Percentiles rank a stretch among this genome's conserved stretches.
phyloP scores from a whole-genome alignment of 768 basidiomycete genomes.

The Pisolithus tinctorius region DNA sequence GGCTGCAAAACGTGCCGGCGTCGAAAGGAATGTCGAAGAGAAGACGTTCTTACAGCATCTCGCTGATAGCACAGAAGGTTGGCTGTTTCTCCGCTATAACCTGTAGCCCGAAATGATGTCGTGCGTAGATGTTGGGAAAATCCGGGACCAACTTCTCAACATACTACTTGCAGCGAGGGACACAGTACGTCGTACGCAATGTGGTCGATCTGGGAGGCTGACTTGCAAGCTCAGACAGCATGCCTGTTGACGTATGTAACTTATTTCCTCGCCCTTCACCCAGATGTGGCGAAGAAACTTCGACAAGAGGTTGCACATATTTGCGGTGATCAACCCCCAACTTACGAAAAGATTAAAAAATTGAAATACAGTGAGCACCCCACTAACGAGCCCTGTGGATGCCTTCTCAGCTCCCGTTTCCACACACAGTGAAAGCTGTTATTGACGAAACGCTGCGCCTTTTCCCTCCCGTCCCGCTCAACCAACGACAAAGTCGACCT shows the following conservation, averaged over 20 bases:
- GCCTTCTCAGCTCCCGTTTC: conserved; percentile 3
- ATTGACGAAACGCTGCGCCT: conserved; percentile 74
- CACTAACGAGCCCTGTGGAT: conserved; percentile 1
- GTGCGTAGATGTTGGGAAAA: conserved; percentile 49
- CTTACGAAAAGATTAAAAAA: conserved; percentile 48
- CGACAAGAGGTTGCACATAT: conserved; percentile 55
- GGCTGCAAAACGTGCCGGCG: conserved; percentile 31
- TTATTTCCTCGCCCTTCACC: conserved; percentile 64
- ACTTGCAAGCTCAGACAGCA: conserved; percentile 44
- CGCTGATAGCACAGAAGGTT: conserved; percentile 58
- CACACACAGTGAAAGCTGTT: conserved; percentile 56
- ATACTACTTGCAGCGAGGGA: conserved; percentile 74
- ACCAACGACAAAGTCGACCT: conserved; percentile 52
- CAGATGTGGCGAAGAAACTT: conserved; percentile 45
- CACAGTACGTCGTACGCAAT: conserved; percentile 42
- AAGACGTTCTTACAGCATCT: conserved; percentile 65
- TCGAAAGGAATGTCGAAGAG: conserved; percentile 36
- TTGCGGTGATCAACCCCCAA: conserved; percentile 46
- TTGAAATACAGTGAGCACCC: conserved; percentile 57
- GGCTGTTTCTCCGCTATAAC: conserved; percentile 8
- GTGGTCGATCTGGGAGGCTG: not conserved
- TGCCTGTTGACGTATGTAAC: conserved; percentile 61
- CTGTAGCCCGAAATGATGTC: conserved; percentile 3
- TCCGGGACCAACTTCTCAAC: conserved; percentile 74
- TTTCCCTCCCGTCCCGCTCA: conserved; percentile 75